Percentiles rank a stretch among this genome's conserved stretches.
phyloP scores from a whole-genome alignment of 1,139 yeast genomes.

The Blastobotrys arbuscula region DNA sequence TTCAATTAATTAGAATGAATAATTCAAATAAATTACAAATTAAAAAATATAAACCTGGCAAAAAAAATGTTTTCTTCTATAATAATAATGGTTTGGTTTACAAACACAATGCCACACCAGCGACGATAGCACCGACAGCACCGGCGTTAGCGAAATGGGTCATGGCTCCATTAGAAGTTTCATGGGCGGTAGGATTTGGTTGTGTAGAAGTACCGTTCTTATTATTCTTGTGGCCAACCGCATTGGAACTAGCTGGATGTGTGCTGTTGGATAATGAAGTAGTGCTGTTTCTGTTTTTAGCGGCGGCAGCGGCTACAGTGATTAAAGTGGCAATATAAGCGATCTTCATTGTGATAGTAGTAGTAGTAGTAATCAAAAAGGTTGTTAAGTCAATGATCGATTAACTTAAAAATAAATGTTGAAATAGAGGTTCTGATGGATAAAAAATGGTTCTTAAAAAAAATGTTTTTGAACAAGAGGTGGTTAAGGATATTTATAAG shows the following conservation, averaged over 20 bases:
- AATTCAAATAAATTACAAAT: neutral
- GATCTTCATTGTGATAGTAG: constrained; percentile 11
- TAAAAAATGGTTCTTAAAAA: too few relatives aligned
- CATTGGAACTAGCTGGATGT: neutral
- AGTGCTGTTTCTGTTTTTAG: constrained; percentile 27
- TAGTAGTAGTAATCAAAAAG: too few relatives aligned
- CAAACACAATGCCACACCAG: constrained; percentile 63
- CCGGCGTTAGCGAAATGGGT: constrained; percentile 46
- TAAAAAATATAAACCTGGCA: neutral
- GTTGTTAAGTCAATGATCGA: too few relatives aligned
- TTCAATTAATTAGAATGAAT: constrained; percentile 14
- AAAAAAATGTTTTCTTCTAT: neutral
- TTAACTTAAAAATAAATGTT: too few relatives aligned
- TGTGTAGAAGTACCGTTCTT: constrained; percentile 32
- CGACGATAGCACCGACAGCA: constrained; percentile 70
- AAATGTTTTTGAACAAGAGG: too few relatives aligned
- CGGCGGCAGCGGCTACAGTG: constrained; percentile 34
- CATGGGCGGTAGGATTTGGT: neutral
- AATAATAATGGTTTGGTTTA: constrained; percentile 31
- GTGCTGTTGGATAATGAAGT: neutral
- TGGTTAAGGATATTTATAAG: too few relatives aligned
- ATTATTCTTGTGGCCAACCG: neutral
- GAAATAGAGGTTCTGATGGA: too few relatives aligned
- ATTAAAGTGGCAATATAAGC: neutral
- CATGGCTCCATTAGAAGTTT: neutral